A percentile compares a stretch with the other conserved stretches of the same genome.
Conservation (phyloP, 371 early-diverging fungal genomes). For the Umbelopsis sp. region DNA sequence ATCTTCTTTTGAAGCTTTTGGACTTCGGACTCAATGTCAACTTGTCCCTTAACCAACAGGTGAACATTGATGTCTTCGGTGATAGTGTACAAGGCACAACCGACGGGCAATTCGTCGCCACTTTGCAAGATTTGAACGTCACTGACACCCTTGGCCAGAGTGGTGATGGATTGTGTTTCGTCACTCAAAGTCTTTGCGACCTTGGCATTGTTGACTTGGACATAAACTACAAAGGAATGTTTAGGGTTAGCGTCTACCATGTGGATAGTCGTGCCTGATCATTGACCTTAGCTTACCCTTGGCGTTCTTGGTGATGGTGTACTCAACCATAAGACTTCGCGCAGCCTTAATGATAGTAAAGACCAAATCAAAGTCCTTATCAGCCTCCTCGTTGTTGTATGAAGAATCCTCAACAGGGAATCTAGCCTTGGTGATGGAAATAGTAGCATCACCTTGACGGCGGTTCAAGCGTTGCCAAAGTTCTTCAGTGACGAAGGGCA, state of each 20-base stretch:
- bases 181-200: constrained; percentile 37
- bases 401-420: constrained; percentile 64
- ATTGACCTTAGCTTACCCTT: background rate
- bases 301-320: constrained; percentile 6
- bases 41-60: constrained; percentile 63
- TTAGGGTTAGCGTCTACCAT: background rate
- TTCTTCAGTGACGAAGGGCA: constrained; percentile 99
- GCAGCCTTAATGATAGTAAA: constrained; percentile 76
- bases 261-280: too few species aligned
- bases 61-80: constrained; percentile 61
- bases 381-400: constrained; percentile 64
- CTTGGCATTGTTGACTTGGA: constrained; percentile 33
- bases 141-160: constrained; percentile 77
- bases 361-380: constrained; percentile 78
- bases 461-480: constrained; percentile 93
- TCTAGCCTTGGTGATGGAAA: constrained; percentile 67
- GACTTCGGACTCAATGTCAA: constrained; percentile 83
- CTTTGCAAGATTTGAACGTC: constrained; percentile 54
- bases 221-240: constrained; percentile 22
- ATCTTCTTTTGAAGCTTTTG: constrained; percentile 71
- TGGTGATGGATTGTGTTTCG: constrained; percentile 60
- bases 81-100: constrained; percentile 71
- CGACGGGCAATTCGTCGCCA: constrained; percentile 63
- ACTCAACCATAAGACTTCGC: constrained; percentile 67
- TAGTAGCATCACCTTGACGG: constrained; percentile 61